Evolutionary conservation across 805 yeast species (phyloP).

Genomic region (Myxozyma neglecta): DNA sequence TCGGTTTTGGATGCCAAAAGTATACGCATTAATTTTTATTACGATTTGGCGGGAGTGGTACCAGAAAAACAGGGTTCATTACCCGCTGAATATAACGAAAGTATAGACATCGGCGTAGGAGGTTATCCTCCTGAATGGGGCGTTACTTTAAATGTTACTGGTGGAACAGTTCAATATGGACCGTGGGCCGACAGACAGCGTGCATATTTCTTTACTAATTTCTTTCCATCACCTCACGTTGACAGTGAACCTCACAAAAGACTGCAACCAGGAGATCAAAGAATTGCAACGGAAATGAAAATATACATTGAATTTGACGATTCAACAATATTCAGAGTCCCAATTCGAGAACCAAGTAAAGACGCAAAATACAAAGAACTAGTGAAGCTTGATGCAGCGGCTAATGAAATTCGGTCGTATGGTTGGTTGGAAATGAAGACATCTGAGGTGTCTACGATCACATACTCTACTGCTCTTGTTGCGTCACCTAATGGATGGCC

Average conservation of each 20-base stretch:
- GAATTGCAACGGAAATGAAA: conserved; percentile 60
- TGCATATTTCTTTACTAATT: conserved; percentile 57
- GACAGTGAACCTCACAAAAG: conserved; percentile 51
- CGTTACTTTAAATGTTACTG: conserved; percentile 55
- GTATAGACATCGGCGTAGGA: conserved; percentile 54
- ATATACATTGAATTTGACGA: conserved; percentile 60
- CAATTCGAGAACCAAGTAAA: conserved; percentile 82
- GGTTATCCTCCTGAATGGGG: conserved; percentile 63
- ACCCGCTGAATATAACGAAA: background rate
- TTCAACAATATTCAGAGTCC: conserved; percentile 69
- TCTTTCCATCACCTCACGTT: conserved; percentile 67
- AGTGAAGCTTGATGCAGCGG: conserved; percentile 38
- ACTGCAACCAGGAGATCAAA: conserved; percentile 49
- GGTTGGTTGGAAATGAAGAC: conserved; percentile 88
- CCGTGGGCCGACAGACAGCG: conserved; percentile 96
- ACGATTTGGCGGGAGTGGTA: conserved; percentile 69
- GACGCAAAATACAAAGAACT: conserved; percentile 50
- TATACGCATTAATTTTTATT: conserved; percentile 59
- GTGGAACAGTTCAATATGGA: conserved; percentile 77
- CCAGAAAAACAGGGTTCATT: conserved; percentile 44
- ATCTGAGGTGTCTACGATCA: conserved; percentile 52
- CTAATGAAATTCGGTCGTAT: conserved; percentile 59
- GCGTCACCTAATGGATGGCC: conserved; percentile 59
- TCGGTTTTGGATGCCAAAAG: conserved; percentile 62
- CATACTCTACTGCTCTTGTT: conserved; percentile 50